Evolutionary conservation across 2,329 filamentous ascomycete genomes (phyloP).

Genomic region (Trichoderma koningii): DNA sequence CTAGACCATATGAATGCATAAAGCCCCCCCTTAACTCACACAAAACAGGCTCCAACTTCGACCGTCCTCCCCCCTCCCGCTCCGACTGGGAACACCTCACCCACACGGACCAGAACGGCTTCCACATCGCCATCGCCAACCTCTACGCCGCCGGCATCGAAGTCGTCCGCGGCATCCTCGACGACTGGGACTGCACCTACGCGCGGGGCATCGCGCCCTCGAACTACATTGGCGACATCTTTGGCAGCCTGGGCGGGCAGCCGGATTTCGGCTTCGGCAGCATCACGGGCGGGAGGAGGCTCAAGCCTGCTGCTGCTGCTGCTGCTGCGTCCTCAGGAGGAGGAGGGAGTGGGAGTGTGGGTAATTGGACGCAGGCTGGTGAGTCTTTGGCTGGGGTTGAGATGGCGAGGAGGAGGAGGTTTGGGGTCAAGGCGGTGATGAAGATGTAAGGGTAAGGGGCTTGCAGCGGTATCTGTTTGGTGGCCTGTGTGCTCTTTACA

Average conservation of each 20-base stretch:
- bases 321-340: slow-evolving; percentile 15
- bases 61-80: slow-evolving; percentile 63
- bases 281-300: slow-evolving; percentile 42
- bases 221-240: slow-evolving; percentile 73
- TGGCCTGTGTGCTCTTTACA: no score
- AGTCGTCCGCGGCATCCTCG: slow-evolving; percentile 65
- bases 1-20: neutral
- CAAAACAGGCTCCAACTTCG: slow-evolving; percentile 63
- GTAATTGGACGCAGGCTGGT: neutral
- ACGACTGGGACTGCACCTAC: slow-evolving; percentile 62
- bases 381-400: slow-evolving; percentile 34
- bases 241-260: slow-evolving; percentile 65
- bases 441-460: slow-evolving; percentile 29
- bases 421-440: slow-evolving; percentile 33
- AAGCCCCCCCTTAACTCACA: neutral
- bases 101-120: slow-evolving; percentile 63
- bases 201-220: slow-evolving; percentile 55
- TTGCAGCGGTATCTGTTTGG: neutral
- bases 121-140: slow-evolving; percentile 64
- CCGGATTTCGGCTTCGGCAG: slow-evolving; percentile 66
- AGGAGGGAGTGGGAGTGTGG: no score
- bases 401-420: slow-evolving; percentile 35
- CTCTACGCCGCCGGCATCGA: slow-evolving; percentile 66
- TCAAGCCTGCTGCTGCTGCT: slow-evolving; percentile 33
- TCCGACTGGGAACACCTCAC: slow-evolving; percentile 62